These are phyloP conservation scores for Globisporangium lucens DNA, from an alignment of 352 stramenopile species.

Conservation along the genomic window DNA sequence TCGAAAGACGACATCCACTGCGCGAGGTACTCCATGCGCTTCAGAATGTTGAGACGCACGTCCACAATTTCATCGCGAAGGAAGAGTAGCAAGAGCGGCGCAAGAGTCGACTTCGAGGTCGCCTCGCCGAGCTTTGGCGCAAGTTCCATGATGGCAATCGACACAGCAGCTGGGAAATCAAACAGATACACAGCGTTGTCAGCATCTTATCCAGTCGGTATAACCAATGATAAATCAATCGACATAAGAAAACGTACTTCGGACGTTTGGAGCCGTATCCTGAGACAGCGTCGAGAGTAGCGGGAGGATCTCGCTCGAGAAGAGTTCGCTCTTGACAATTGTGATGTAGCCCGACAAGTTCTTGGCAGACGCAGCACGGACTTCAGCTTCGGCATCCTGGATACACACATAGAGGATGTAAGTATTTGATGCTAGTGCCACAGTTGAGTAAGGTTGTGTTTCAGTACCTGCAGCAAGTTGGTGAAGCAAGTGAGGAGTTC, in stretches of 20 bases:
- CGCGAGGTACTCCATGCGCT: conserved; percentile 88
- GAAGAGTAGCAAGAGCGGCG: conserved; percentile 78
- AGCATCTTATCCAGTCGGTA: neutral
- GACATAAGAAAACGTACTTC: conserved; percentile 43
- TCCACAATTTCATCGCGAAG: conserved; percentile 89
- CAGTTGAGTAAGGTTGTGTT: neutral
- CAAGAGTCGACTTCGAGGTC: conserved; percentile 84
- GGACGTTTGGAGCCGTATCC: conserved; percentile 88
- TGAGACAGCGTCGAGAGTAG: conserved; percentile 89
- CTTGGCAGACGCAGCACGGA: conserved; percentile 89
- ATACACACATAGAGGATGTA: neutral
- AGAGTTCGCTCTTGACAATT: conserved; percentile 89
- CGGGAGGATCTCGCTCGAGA: conserved; percentile 88
- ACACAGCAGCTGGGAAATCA: conserved; percentile 57
- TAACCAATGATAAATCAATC: neutral
- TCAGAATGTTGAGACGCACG: conserved; percentile 93
- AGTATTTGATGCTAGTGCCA: neutral
- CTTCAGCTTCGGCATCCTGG: conserved; percentile 91
- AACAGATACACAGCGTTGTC: neutral
- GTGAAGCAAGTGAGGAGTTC: conserved; percentile 91
- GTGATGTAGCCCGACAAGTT: conserved; percentile 92
- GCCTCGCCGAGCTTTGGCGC: conserved; percentile 88
- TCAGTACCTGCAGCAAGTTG: conserved; percentile 82
- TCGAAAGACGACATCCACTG: conserved; percentile 91
- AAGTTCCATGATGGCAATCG: conserved; percentile 91